Evolutionary conservation across 192 early-diverging fungal genomes (phyloP), one percentile per base, ranked within the genome.

Genomic region (Mycoemilia scoparia): DNA sequence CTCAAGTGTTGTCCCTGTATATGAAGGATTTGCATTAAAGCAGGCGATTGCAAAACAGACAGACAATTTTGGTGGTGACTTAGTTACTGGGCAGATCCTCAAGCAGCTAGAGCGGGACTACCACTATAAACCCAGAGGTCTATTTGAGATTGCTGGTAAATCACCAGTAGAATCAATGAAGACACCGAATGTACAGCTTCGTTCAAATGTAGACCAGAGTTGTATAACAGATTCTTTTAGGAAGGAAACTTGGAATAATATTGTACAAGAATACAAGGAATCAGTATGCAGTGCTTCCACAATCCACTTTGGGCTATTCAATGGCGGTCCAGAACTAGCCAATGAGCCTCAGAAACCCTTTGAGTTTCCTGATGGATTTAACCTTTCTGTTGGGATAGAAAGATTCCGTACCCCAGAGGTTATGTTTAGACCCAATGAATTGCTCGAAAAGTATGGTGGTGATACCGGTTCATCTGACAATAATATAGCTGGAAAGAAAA

Each of bases 311-410:
- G 60, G 57, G 38, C 49, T 48, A 2, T 53, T 53, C 0, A 49
- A 48, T 33, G 29, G 27, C 7, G 54, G 27, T 2, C 32, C 23
- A n/a, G 21, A 41, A 21, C 45, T 73, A 3, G 46, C 57, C 20
- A 43, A 56, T 13, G 69, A 80, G 24, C 82, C 90, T 21, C 67
- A 60, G 29, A 88, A 87, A 54, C 66, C 76, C 16, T 96, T 79
- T 44, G 95, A 99, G 62, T 88, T 99, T 38, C 79, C 95, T 14
- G 77, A 88, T 41, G 95, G 95, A 16, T 96, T 78, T 57, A 96
- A 88, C 44, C 54, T 74, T 38, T 60, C 67, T 5, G 79, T 86
- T 48, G 83, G 84, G 21, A 36, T 70, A 7, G 71, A 84, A 42
- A 70, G 91, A 21, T 99, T 73, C 49, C 64, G 68, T 35, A 38